Base-by-base conservation (phyloP, 495 filamentous ascomycete species). In the Eremomyces bilateralis region DNA sequence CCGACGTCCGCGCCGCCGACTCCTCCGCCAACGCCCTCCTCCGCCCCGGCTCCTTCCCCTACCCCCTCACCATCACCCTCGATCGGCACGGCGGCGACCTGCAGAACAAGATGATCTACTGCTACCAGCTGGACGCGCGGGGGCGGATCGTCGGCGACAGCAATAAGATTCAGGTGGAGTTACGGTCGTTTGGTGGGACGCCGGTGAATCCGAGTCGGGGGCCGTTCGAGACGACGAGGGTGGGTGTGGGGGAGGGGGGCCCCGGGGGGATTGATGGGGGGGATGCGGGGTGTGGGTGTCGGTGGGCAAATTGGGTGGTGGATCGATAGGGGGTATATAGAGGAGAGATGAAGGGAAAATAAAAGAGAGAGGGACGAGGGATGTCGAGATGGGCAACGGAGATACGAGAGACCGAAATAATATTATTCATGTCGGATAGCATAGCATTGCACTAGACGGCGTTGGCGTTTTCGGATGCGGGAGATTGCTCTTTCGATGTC, bases 1-100 rank as follows among this genome's bases (percentile, higher is more conserved):
- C 40, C 57, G n/a, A n/a, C n/a, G n/a, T n/a, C n/a, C n/a, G n/a
- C n/a, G n/a, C n/a, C n/a, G 47, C 50, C 3, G 48, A 50, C 4
- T 62, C 60, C 4, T 63, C 60, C 1, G 63, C 65, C 13, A 67
- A 59, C 38, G 55, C 67, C 34, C 66, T 69, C 47, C 48, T 51
- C 6, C 62, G 59, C 16, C 78, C 80, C 0, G 78, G 79, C 2
- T 72, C 72, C 2, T 84, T 93, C 50, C 83, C 84, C 0, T 91
- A 85, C 47, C 80, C 81, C 0, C 62, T 91, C 0, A 88, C 76
- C 0, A 61, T 94, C 15, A 76, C 75, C 1, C 42, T 76, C 8
- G 85, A 95, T 51, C 71, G 80, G 21, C 79, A 88, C 37, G 82
- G 82, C 21, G 79, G 80, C 0, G 48, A 64, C 27, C 49, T 54